These are phyloP conservation scores for Meyerozyma guilliermondii DNA, from an alignment of 1,139 yeast species.

Conservation along the genomic window DNA sequence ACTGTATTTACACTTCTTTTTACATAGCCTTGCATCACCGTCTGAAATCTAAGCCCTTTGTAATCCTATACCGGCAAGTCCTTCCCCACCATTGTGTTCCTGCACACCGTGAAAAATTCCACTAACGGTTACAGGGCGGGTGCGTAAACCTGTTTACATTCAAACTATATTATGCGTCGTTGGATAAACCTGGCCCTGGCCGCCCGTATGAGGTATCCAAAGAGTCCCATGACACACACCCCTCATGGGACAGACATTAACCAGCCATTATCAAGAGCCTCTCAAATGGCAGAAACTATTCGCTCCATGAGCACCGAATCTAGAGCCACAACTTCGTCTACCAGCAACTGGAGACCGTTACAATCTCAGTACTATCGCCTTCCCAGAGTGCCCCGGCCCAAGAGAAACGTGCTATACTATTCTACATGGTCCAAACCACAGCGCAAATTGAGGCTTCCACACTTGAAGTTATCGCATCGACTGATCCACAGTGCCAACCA, in stretches of 20 bases:
- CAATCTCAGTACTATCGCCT: slow-evolving; percentile 39
- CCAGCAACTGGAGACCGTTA: slow-evolving; percentile 14
- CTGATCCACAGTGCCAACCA: slow-evolving; percentile 37
- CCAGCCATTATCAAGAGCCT: slow-evolving; percentile 42
- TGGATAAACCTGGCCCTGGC: slow-evolving; percentile 1
- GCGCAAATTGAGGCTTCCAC: slow-evolving; percentile 20
- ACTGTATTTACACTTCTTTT: too few relatives aligned
- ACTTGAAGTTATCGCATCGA: slow-evolving; percentile 22
- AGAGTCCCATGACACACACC: slow-evolving; percentile 3
- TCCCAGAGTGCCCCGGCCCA: slow-evolving; percentile 63
- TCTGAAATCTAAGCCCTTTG: too few relatives aligned
- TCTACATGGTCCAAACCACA: slow-evolving; percentile 33
- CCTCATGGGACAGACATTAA: slow-evolving; percentile 28
- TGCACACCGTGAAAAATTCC: background rate
- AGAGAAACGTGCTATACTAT: slow-evolving; percentile 53
- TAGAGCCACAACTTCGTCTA: background rate
- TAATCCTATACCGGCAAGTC: background rate
- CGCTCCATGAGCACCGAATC: background rate
- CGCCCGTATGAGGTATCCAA: background rate
- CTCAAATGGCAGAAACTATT: slow-evolving; percentile 30
- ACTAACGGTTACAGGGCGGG: slow-evolving; percentile 1
- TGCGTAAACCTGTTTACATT: background rate
- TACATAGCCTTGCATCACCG: too few relatives aligned
- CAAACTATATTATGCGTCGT: background rate
- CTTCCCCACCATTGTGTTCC: slow-evolving; percentile 1